A percentile compares a stretch with the other conserved stretches of the same genome.
These are phyloP conservation scores for Microcyclosporella mali DNA, from an alignment of 2,329 filamentous ascomycete species.

Conservation along the genomic window DNA sequence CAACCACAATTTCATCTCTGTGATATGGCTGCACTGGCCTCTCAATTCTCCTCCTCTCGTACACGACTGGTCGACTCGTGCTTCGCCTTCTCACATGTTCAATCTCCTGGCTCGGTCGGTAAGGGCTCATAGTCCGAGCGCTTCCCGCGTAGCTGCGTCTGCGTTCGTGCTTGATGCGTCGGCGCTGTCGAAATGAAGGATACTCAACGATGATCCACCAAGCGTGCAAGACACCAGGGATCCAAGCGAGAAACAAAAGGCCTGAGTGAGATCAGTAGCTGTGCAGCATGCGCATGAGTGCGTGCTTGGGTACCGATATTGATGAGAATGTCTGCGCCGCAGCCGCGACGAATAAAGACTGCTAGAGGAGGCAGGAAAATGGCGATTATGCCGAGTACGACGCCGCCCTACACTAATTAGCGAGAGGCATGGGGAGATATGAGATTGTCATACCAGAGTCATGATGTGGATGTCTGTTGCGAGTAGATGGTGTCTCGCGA, in stretches of 20 bases:
- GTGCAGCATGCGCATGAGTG: too few relatives aligned
- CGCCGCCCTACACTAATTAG: constrained; percentile 11
- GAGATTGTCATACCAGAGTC: too few relatives aligned
- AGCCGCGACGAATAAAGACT: constrained; percentile 85
- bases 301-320: constrained; percentile 54
- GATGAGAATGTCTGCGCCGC: constrained; percentile 75
- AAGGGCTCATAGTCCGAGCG: constrained; percentile 4
- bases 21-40: constrained; percentile 13
- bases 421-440: background rate
- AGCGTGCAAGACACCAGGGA: constrained; percentile 18
- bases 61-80: background rate
- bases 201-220: constrained; percentile 17
- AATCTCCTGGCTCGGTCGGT: constrained; percentile 8
- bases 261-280: background rate
- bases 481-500: too few relatives aligned
- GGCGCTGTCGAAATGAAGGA: constrained; percentile 11
- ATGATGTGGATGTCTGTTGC: too few relatives aligned
- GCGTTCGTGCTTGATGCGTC: constrained; percentile 6
- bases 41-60: constrained; percentile 1
- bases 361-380: constrained; percentile 67
- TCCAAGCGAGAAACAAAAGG: constrained; percentile 65
- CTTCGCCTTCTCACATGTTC: constrained; percentile 8
- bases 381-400: constrained; percentile 16
- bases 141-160: constrained; percentile 1
- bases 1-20: constrained; percentile 9